Evolutionary conservation across 2,329 filamentous ascomycete genomes (phyloP).

Genomic region (Fusarium aywerte): DNA sequence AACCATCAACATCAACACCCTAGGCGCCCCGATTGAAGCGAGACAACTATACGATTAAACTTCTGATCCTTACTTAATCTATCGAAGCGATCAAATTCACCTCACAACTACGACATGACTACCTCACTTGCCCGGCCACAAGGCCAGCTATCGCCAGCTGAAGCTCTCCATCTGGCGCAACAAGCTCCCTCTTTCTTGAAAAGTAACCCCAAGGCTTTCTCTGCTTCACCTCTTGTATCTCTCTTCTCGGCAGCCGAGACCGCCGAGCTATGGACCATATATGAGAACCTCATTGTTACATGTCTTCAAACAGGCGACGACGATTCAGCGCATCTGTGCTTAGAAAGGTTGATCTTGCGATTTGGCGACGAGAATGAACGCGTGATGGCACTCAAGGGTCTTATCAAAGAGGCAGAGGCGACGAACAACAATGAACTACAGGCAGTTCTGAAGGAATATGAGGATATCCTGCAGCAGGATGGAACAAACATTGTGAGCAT

Average conservation of each 20-base stretch:
- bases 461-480: constrained; percentile 77
- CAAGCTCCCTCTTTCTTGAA: constrained; percentile 67
- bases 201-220: constrained; percentile 64
- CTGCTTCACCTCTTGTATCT: constrained; percentile 63
- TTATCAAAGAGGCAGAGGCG: constrained; percentile 87
- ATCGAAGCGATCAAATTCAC: constrained; percentile 14
- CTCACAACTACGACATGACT: constrained; percentile 53
- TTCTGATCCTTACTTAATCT: neutral
- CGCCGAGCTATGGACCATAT: constrained; percentile 82
- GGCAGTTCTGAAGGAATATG: constrained; percentile 79
- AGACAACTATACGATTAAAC: neutral
- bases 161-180: constrained; percentile 68
- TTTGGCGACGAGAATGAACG: constrained; percentile 89
- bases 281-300: constrained; percentile 87
- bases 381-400: constrained; percentile 82
- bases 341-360: constrained; percentile 79
- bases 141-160: constrained; percentile 64
- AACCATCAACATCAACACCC: constrained; percentile 11
- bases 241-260: constrained; percentile 72
- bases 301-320: constrained; percentile 89
- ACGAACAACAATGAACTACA: constrained; percentile 72
- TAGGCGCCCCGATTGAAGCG: neutral
- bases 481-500: constrained; percentile 79
- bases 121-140: constrained; percentile 67
- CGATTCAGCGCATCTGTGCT: constrained; percentile 76